Conservation (phyloP, 73 alveolate species). For the Paramecium bursaria region DNA sequence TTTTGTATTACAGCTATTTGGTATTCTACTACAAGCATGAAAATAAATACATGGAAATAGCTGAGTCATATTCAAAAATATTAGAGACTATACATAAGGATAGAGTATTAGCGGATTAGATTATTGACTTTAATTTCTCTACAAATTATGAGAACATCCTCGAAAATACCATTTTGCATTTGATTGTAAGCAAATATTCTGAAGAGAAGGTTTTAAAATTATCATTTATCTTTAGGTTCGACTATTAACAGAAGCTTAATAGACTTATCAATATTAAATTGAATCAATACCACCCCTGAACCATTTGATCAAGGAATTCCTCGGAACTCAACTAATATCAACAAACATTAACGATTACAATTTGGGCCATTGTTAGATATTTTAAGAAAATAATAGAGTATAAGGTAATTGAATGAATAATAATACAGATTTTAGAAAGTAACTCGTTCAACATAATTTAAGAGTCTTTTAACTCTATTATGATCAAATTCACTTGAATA, state of each 20-base stretch:
- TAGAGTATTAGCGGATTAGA: slow-evolving; percentile 23
- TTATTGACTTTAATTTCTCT: slow-evolving; percentile 63
- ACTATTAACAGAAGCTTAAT: slow-evolving; percentile 20
- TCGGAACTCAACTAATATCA: slow-evolving; percentile 60
- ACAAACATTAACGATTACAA: slow-evolving; percentile 37
- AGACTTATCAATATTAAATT: slow-evolving; percentile 74
- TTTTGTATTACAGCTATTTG: slow-evolving; percentile 82
- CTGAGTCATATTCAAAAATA: slow-evolving; percentile 81
- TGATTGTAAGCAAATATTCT: slow-evolving; percentile 73
- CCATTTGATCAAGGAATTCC: slow-evolving; percentile 70
- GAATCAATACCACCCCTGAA: slow-evolving; percentile 72
- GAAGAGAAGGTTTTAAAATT: slow-evolving; percentile 71
- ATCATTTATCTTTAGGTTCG: slow-evolving; percentile 8
- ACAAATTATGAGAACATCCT: slow-evolving; percentile 69
- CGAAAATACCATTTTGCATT: slow-evolving; percentile 74
- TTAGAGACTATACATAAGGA: slow-evolving; percentile 71
- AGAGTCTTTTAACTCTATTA: slow-evolving; percentile 86
- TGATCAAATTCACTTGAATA: slow-evolving; percentile 75
- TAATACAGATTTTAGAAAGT: slow-evolving; percentile 78
- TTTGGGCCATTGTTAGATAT: slow-evolving; percentile 65
- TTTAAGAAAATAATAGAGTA: slow-evolving; percentile 29
- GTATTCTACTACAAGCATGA: slow-evolving; percentile 87
- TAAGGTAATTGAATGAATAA: slow-evolving; percentile 33
- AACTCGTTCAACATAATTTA: slow-evolving; percentile 91
- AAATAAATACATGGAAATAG: slow-evolving; percentile 82